Base-by-base conservation (phyloP, 805 yeast genomes). In the Teunomyces lycoperdinae region DNA sequence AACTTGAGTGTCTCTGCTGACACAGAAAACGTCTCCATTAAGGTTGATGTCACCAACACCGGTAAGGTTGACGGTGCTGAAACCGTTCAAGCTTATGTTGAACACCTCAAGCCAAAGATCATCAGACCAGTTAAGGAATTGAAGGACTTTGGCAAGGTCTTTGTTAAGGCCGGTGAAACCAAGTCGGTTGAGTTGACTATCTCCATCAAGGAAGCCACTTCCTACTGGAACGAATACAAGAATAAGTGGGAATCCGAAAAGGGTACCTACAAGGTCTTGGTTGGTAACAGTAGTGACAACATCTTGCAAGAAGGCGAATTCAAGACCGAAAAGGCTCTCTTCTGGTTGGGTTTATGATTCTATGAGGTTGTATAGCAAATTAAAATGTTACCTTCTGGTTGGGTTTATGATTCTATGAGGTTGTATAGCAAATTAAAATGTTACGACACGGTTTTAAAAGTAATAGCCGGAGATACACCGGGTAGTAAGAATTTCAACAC, bases 91-190 rank as follows among this genome's bases (percentile, higher is more conserved):
- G 63, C 80, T 16, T 83, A 82, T 58, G 58, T 83, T 48, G 53
- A 66, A 35, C 68, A 69, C 28, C 59, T 55, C 42, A 57, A 64
- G 10, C 73, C 81, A 16, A 46, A 62, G 10, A 58, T 72, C 35
- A 70, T 70, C 44, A 73, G 87, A 57, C 84, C 87, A 9, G 59
- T 70, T 20, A 83, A 82, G 63, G 87, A 83, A 56, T 69, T 83
- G 60, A 81, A 79, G 61, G 84, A 77, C 26, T 83, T 79, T 57
- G 74, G 64, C 13, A 82, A 83, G 63, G 74, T 78, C 7, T 58
- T 50, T 33, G 56, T 83, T 49, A 55, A 63, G 42, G 66, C 82
- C 3, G 81, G 81, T 7, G 76, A 74, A 52, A 47, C 69, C 8
- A 62, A 63, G 46, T 56, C 62, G 0, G 79, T 74, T 14, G 49